These are phyloP conservation scores for Sphenostylis stenocarpa DNA, from an alignment of 306 rosid genomes.

Conservation along the genomic window DNA sequence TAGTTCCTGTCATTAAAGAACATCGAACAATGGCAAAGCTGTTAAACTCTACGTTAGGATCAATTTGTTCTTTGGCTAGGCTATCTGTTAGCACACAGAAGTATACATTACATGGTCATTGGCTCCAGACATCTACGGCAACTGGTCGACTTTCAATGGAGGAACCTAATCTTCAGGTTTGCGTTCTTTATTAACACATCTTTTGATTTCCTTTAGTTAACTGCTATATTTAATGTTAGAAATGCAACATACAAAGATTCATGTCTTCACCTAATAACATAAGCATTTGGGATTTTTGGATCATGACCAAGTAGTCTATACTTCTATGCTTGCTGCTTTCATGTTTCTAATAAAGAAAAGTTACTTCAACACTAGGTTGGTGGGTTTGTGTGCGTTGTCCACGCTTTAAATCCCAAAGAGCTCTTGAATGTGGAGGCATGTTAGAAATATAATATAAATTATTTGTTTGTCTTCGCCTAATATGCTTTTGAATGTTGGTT, in stretches of 20 bases:
- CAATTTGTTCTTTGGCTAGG: constrained; percentile 83
- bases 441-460: not conserved
- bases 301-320: not conserved
- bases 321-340: not conserved
- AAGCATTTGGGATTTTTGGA: not conserved
- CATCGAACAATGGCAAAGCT: constrained; percentile 91
- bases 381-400: not conserved
- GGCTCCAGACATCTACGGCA: constrained; percentile 98
- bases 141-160: constrained; percentile 99
- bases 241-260: not conserved
- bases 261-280: not conserved
- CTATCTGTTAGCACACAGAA: constrained; percentile 71
- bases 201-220: constrained; percentile 17
- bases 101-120: constrained; percentile 88
- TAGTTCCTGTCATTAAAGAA: constrained; percentile 91
- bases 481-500: not conserved
- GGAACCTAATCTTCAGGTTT: constrained; percentile 98
- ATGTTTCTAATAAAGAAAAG: not conserved
- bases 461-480: not conserved
- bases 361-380: not conserved
- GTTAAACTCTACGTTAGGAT: constrained; percentile 85
- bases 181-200: constrained; percentile 21
- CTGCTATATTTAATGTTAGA: not conserved
- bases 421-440: not conserved
- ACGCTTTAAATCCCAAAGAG: not conserved